Evolutionary conservation across 129 eudicot genomes (phyloP), one percentile per base, ranked within the genome.

Genomic region (Logfia minima): DNA sequence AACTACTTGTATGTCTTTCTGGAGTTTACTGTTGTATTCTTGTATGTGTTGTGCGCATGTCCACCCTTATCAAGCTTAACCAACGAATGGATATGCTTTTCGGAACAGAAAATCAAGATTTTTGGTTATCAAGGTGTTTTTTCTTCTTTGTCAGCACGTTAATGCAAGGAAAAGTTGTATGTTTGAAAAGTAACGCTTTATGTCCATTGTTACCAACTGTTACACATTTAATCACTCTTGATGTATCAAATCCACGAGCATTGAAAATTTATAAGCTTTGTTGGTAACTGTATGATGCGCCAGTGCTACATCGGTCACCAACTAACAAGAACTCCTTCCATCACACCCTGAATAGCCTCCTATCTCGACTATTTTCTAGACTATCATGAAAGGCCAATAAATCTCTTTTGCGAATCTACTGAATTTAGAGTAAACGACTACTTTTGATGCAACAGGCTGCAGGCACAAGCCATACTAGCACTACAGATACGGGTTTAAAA

Each of bases 381-480:
- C n/a, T 3, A 48, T 48, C 1, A 14, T 48, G 55, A 43, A 43
- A 43, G 13, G 53, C 5, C 4, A 14, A 39, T 39, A 2, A 8
- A 39, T 39, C 53, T 39, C 48, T 39, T 39, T 45, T 13, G 1
- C 13, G 18, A 45, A 45, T 11, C 18, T 45, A 69, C 23, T 0
- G 37, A 6, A 41, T 35, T 14, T 74, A 23, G 28, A 37, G 55
- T 16, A 8, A 35, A 14, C 24, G 16, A 78, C 35, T 39, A 10
- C 53, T 69, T 35, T 19, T 6, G 59, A 39, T 5, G 29, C n/a
- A 43, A 48, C 61, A 71, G 23, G 14, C 51, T 41, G 51, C 4
- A 48, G 5, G n/a, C 34, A 70, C 71, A 78, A 26, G 65, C 70
- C 55, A 31, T 78, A 59, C 28, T 19, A 70, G 71, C 77, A 79